Evolutionary conservation across 2,329 filamentous ascomycete genomes (phyloP), one percentile per base, ranked within the genome.

Genomic region (Lanzia echinophila): DNA sequence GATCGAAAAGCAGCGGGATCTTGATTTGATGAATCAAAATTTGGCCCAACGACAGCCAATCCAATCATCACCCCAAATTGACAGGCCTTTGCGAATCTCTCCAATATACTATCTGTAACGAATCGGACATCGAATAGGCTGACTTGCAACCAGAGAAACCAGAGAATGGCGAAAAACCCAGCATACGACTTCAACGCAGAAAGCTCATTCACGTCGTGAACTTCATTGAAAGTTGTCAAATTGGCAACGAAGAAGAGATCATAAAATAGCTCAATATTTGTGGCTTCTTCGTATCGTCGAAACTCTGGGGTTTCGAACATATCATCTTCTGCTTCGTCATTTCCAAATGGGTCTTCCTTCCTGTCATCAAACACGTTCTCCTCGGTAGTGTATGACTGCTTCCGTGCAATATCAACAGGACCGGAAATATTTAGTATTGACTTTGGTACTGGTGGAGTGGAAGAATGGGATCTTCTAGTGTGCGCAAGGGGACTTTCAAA

Each of bases 211-310:
- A 82, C 79, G 41, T 80, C 76, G 58, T 79, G 75, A 4, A 73
- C 71, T 8, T 71, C 71, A 3, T 78, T 79, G 58, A 83, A 82
- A 0, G 77, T 80, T 2, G 79, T 78, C 32, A 83, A 63, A 58
- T 83, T 83, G 19, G 78, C 79, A 17, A 82, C 79, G 55, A 83
- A 81, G 61, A 82, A 82, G 0, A 83, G 68, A 63, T 82, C 79
- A 61, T 79, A 82, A 63, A 82, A 82, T 3, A 82, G 69, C 62
- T 63, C 60, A 24, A 63, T 60, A 43, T 59, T 62, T 2, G 62
- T 63, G 6, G 59, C 53, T 52, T 63, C 62, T 31, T 60, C 57
- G 20, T 60, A 53, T 19, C 55, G 47, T 55, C 57, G 45, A 43
- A 60, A 60, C 10, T 56, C 55, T 1, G 58, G 58, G 0, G 50